Base-by-base conservation (phyloP, 2,329 filamentous ascomycete genomes). In the Alternaria ventricosa region DNA sequence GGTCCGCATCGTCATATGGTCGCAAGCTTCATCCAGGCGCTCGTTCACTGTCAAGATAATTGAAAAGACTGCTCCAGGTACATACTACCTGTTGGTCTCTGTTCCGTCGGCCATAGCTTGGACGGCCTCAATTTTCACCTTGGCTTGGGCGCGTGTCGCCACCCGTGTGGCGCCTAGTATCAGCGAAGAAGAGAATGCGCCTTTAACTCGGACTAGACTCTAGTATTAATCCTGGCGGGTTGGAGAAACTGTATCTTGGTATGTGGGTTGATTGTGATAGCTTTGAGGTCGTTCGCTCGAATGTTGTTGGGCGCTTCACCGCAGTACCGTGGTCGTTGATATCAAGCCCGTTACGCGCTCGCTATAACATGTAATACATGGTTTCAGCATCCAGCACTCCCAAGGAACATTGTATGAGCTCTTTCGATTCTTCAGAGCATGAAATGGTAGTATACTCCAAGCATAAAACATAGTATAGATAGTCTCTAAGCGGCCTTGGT, bases 371-470 rank as follows among this genome's bases (percentile, higher is more conserved):
- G n/a, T 6, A 23, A 27, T 20, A 30, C 20, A 25, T 43, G 10
- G 27, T 41, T 25, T 28, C 13, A 12, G 27, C 27, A 18, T 28
- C 15, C n/a, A 33, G 28, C 51, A 55, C 49, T 60, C 41, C 46
- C 46, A 55, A 57, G 57, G 55, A 60, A 45, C n/a, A 15, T 15
- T n/a, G n/a, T 33, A 7, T 23, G 12, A 43, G 49, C 47, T 33
- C 53, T 59, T 54, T 50, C 59, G 57, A 50, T 62, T 61, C 57
- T 59, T 54, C 25, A 28, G 44, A 49, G 18, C 49, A 28, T 55
- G 33, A 43, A 46, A 18, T 3, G 6, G 4, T 22, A 12, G 44
- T 46, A 46, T 2, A 22, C 7, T 25, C 12, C 12, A 23, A 46
- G 13, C 20, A 12, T 13, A 23, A 3, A 22, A 3, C 20, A 8